Evolutionary conservation across 805 yeast species (phyloP), one percentile per base, ranked within the genome.

Genomic region (Priceomyces carsonii): DNA sequence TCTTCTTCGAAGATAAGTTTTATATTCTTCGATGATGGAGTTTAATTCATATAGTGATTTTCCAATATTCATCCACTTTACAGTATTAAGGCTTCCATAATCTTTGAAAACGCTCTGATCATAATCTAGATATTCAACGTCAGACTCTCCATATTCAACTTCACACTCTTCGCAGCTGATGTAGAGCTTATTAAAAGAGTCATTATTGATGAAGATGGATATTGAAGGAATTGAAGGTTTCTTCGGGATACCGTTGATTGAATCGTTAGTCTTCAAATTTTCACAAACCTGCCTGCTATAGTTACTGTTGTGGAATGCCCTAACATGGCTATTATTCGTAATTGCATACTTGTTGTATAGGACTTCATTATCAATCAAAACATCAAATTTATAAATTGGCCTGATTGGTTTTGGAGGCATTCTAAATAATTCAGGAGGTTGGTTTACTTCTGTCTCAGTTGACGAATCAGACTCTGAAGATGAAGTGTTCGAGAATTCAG

Each of bases 1-100:
- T 32, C 59, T 52, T 6, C 47, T 48, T 34, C 48, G 50, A 39
- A 71, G 51, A 39, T 63, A 75, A 4, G 40, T 35, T 43, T 71
- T 75, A 49, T 73, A 73, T 45, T 75, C 80, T 9, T 64, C 62
- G 15, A 75, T 71, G 26, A 64, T 53, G 3, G 38, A 20, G 37
- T 71, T 69, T 72, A 80, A 74, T 45, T 78, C 85, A 45, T 70
- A 73, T 33, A 79, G 47, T 6, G 76, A 61, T 36, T 69, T 68
- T 8, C 80, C 82, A 21, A 73, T 47, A 26, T 53, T 57, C 8
- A 54, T 42, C 43, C 51, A 46, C 28, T 59, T 58, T 9, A 26
- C n/a, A 15, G 33, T 32, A 4, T 26, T 18, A 13, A 22, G 29
- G 13, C 16, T 24, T 10, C 12, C 22, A 18, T 24, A 29, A 15